A percentile compares a stretch with the other conserved stretches of the same genome.
phyloP scores from a whole-genome alignment of 2,329 filamentous ascomycete species.

The Hypoxylon sp. region DNA sequence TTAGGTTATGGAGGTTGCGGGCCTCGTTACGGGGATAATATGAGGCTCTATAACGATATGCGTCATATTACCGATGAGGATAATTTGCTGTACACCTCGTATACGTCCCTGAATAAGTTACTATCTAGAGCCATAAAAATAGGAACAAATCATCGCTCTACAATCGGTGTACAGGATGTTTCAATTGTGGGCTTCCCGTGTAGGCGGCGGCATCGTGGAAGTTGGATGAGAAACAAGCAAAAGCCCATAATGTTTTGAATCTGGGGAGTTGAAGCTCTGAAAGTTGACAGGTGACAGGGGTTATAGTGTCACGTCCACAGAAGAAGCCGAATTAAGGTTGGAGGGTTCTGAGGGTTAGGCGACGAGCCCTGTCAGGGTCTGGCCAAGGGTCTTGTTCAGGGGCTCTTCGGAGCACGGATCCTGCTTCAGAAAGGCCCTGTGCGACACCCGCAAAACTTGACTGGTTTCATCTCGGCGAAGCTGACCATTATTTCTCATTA shows the following conservation, averaged over 20 bases:
- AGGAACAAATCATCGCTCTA: background rate
- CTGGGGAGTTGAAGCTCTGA: conserved; percentile 25
- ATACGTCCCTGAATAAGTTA: conserved; percentile 17
- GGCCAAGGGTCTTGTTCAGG: conserved; percentile 25
- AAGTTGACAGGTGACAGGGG: conserved; percentile 34
- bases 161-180: conserved; percentile 1
- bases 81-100: conserved; percentile 2
- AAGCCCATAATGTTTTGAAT: conserved; percentile 36
- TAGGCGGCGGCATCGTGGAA: conserved; percentile 10
- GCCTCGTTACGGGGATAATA: conserved; percentile 7
- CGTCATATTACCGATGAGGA: conserved; percentile 5
- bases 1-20: background rate
- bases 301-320: conserved; percentile 5
- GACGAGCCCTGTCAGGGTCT: conserved; percentile 34
- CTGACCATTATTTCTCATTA: background rate
- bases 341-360: conserved; percentile 44
- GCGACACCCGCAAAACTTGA: conserved; percentile 49
- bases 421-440: conserved; percentile 47
- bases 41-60: conserved; percentile 26
- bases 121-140: background rate
- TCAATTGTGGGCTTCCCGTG: background rate
- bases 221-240: background rate
- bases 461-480: conserved; percentile 44
- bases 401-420: conserved; percentile 45
- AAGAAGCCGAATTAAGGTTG: conserved; percentile 54